Conservation (phyloP, 1,284 basidiomycete species). For the Trametes pubescens region DNA sequence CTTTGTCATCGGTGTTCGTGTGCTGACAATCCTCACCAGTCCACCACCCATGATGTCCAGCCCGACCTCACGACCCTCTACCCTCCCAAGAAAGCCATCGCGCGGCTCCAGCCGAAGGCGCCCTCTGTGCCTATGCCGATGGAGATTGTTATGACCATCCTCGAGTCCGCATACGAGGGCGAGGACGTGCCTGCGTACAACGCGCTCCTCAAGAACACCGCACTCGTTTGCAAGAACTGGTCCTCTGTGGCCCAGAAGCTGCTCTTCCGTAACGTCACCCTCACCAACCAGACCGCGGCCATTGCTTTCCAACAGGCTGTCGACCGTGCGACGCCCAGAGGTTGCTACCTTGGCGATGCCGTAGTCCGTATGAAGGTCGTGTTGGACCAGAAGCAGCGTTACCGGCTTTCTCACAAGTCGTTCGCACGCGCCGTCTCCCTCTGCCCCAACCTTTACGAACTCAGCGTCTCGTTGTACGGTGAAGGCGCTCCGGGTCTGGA, state of each 20-base stretch:
- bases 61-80: constrained; percentile 35
- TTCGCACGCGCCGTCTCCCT: constrained; percentile 64
- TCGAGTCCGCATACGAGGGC: constrained; percentile 60
- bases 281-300: constrained; percentile 61
- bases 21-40: neutral
- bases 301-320: constrained; percentile 61
- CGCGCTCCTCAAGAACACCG: constrained; percentile 56
- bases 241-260: constrained; percentile 66
- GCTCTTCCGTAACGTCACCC: constrained; percentile 63
- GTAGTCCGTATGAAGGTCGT: constrained; percentile 62
- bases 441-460: constrained; percentile 65
- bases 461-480: constrained; percentile 68
- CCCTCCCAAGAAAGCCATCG: constrained; percentile 32
- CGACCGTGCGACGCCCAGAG: constrained; percentile 53
- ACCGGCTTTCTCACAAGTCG: constrained; percentile 58
- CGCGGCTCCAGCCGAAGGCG: constrained; percentile 20
- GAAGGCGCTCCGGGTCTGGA: constrained; percentile 55
- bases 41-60: constrained; percentile 21
- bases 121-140: constrained; percentile 53
- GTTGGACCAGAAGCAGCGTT: constrained; percentile 73
- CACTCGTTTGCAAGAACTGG: constrained; percentile 73
- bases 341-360: constrained; percentile 57
- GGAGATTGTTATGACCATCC: constrained; percentile 67
- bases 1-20: neutral
- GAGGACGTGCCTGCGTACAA: constrained; percentile 48